Evolutionary conservation across 108 stramenopile species (phyloP).

Genomic region (Parmales sp.): DNA sequence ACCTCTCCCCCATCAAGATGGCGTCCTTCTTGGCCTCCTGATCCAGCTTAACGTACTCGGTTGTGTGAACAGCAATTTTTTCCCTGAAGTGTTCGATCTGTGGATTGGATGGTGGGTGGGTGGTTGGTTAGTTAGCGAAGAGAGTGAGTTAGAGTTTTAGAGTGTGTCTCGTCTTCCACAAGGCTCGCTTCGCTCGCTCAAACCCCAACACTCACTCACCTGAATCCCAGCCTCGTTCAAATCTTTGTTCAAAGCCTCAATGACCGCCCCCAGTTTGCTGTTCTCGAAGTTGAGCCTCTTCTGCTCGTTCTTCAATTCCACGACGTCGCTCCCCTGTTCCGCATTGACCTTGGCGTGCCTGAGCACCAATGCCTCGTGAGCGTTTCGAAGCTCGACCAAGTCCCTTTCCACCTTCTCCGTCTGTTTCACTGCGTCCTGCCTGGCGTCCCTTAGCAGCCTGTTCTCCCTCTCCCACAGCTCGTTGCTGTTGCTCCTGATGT

Average conservation of each 20-base stretch:
- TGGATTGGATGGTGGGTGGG: no score
- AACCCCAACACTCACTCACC: no score
- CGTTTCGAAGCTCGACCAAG: not conserved
- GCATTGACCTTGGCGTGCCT: not conserved
- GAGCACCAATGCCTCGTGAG: conserved; percentile 5
- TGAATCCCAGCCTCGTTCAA: no score
- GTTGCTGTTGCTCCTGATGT: not conserved
- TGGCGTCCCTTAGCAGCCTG: not conserved
- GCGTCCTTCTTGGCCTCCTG: conserved; percentile 9
- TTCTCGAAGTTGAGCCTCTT: conserved; percentile 3
- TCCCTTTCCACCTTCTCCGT: not conserved
- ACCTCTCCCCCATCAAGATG: not conserved
- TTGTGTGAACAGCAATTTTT: not conserved
- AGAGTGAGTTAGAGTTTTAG: no score
- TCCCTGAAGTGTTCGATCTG: not conserved
- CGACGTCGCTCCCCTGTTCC: not conserved
- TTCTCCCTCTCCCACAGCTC: conserved; percentile 8
- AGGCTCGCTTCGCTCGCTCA: no score
- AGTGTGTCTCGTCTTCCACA: no score
- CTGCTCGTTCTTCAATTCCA: conserved; percentile 2
- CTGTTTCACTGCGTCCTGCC: not conserved
- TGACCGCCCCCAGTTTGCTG: not conserved
- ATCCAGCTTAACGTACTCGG: not conserved
- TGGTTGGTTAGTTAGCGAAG: no score
- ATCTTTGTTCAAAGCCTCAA: no score